Conservation (phyloP, 495 filamentous ascomycete genomes). For the Durotheca rogersii region DNA sequence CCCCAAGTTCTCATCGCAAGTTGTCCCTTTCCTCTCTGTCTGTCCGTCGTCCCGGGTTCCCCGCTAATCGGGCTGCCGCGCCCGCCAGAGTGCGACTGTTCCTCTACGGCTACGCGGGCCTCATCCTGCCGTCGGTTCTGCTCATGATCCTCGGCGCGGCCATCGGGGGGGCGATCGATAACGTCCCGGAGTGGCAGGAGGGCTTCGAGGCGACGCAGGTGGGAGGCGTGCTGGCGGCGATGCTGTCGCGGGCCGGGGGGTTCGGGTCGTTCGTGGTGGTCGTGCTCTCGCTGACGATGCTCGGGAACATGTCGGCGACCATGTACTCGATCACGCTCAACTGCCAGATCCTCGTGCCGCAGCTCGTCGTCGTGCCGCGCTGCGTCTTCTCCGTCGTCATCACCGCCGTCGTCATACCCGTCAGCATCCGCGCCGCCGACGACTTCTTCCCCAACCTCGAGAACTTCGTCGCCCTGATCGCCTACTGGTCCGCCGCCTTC, state of each 20-base stretch:
- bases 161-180: conserved; percentile 48
- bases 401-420: conserved; percentile 53
- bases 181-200: conserved; percentile 44
- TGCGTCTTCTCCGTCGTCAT: conserved; percentile 53
- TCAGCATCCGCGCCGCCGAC: conserved; percentile 51
- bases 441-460: conserved; percentile 54
- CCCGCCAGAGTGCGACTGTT: conserved; percentile 42
- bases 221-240: conserved; percentile 56
- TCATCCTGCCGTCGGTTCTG: conserved; percentile 48
- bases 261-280: conserved; percentile 60
- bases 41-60: background rate
- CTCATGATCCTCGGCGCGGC: conserved; percentile 58
- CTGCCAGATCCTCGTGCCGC: conserved; percentile 55
- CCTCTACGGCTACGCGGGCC: conserved; percentile 48
- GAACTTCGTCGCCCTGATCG: conserved; percentile 57
- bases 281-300: conserved; percentile 51
- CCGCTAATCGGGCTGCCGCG: conserved; percentile 1
- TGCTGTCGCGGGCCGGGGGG: conserved; percentile 51
- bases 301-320: conserved; percentile 54
- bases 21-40: background rate
- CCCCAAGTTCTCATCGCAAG: conserved; percentile 48
- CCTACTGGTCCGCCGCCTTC: conserved; percentile 58
- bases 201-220: conserved; percentile 50
- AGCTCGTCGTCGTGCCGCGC: conserved; percentile 50
- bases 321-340: conserved; percentile 57